These are phyloP conservation scores for Chara braunii DNA, from an alignment of 139 green algal species.

Conservation along the genomic window DNA sequence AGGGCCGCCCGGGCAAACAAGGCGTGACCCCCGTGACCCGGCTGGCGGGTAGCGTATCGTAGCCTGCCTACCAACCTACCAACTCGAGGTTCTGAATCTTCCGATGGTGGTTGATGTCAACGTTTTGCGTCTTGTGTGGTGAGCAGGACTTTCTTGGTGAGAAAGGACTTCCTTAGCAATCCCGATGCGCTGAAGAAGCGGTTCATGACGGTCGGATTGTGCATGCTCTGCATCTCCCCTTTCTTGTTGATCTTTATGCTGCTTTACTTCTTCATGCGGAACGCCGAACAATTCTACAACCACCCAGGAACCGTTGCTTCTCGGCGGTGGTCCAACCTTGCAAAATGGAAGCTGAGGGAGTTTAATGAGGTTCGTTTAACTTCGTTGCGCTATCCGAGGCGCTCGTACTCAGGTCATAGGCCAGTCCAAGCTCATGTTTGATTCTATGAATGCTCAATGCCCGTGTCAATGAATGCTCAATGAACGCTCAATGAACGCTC, in stretches of 20 bases:
- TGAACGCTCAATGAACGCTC: too few species aligned
- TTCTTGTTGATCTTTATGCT: constrained; percentile 86
- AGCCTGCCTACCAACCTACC: too few species aligned
- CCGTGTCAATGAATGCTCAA: too few species aligned
- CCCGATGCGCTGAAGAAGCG: constrained; percentile 46
- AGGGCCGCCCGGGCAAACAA: too few species aligned
- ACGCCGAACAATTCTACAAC: constrained; percentile 89
- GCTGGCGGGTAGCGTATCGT: too few species aligned
- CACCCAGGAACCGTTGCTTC: constrained; percentile 44
- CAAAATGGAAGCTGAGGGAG: constrained; percentile 77
- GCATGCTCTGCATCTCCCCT: constrained; percentile 70
- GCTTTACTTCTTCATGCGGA: constrained; percentile 88
- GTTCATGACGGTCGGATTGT: constrained; percentile 40
- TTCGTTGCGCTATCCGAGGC: background rate
- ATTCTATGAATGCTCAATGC: too few species aligned
- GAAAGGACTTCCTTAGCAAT: constrained; percentile 51
- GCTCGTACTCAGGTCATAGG: background rate
- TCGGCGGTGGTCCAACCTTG: constrained; percentile 41
- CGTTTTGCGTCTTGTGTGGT: too few species aligned
- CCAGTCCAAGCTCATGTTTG: too few species aligned
- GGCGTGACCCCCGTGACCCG: too few species aligned
- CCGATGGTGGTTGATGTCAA: too few species aligned
- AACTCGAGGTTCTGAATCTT: too few species aligned
- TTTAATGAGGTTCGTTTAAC: constrained; percentile 73
- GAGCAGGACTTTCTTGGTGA: too few species aligned